phyloP scores from a whole-genome alignment of 169 alveolate species.

The Plasmodium vivax region DNA sequence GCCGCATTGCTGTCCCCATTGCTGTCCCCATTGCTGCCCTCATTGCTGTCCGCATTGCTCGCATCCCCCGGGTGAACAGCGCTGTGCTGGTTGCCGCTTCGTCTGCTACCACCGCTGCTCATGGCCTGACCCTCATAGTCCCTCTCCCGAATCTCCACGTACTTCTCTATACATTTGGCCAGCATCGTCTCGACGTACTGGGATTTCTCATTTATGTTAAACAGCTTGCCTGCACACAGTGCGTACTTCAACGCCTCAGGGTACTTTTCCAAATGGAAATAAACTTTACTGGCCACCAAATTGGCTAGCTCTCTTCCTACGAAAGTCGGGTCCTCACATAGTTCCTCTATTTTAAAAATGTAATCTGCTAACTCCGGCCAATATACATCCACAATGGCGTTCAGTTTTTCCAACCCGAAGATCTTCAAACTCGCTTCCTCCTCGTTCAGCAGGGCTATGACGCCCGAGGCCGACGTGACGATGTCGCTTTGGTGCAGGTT shows the following conservation, averaged over 20 bases:
- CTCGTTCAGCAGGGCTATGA: conserved; percentile 84
- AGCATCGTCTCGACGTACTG: conserved; percentile 84
- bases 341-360: conserved; percentile 80
- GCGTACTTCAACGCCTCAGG: conserved; percentile 94
- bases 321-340: conserved; percentile 85
- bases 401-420: conserved; percentile 85
- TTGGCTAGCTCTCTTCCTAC: conserved; percentile 92
- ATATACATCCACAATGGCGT: conserved; percentile 84
- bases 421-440: conserved; percentile 79
- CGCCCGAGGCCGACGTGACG: conserved; percentile 84
- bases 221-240: conserved; percentile 93
- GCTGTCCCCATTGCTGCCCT: not conserved
- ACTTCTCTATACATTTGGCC: conserved; percentile 69
- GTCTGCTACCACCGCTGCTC: not conserved
- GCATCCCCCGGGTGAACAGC: not conserved
- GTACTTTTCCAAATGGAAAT: conserved; percentile 96
- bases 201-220: conserved; percentile 86
- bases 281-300: conserved; percentile 94
- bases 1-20: no score
- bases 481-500: conserved; percentile 38
- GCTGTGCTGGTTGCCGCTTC: not conserved
- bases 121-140: conserved; percentile 25
- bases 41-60: not conserved
- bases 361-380: conserved; percentile 90
- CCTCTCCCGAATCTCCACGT: conserved; percentile 67